Percentiles rank a stretch among this genome's conserved stretches.
These are phyloP conservation scores for Nothophytophthora sp. DNA, from an alignment of 352 stramenopile species.

Conservation along the genomic window DNA sequence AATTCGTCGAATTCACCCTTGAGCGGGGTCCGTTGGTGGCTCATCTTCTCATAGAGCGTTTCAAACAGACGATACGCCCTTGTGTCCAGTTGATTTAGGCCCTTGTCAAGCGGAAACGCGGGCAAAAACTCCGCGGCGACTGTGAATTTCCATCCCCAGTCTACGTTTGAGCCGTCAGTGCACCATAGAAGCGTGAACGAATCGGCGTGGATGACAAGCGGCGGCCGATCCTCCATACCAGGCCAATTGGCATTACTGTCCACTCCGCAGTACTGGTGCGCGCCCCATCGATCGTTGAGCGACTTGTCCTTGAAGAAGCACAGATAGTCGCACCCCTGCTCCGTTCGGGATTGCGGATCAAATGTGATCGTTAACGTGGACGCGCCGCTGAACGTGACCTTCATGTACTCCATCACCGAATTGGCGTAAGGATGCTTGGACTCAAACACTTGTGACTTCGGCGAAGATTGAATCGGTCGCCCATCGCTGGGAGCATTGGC, in stretches of 20 bases:
- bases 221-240: conserved; percentile 48
- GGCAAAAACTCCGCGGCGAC: conserved; percentile 64
- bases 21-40: conserved; percentile 38
- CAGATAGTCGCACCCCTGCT: conserved; percentile 80
- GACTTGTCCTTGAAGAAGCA: conserved; percentile 86
- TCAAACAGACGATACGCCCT: conserved; percentile 67
- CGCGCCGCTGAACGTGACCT: conserved; percentile 73
- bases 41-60: conserved; percentile 65
- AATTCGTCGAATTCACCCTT: conserved; percentile 55
- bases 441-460: conserved; percentile 74
- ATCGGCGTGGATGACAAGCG: conserved; percentile 73
- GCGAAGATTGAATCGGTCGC: conserved; percentile 44
- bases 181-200: conserved; percentile 87
- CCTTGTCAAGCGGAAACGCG: conserved; percentile 43
- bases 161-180: conserved; percentile 85
- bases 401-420: conserved; percentile 78
- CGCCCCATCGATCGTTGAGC: conserved; percentile 62
- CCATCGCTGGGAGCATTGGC: conserved; percentile 47
- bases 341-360: conserved; percentile 60
- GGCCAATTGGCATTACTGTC: conserved; percentile 83
- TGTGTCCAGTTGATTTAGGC: conserved; percentile 57
- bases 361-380: conserved; percentile 72
- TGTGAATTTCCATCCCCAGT: conserved; percentile 89
- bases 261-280: conserved; percentile 63
- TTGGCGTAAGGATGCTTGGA: conserved; percentile 87